Conservation (phyloP, 2,329 filamentous ascomycete species). For the Neobulgaria alba region DNA sequence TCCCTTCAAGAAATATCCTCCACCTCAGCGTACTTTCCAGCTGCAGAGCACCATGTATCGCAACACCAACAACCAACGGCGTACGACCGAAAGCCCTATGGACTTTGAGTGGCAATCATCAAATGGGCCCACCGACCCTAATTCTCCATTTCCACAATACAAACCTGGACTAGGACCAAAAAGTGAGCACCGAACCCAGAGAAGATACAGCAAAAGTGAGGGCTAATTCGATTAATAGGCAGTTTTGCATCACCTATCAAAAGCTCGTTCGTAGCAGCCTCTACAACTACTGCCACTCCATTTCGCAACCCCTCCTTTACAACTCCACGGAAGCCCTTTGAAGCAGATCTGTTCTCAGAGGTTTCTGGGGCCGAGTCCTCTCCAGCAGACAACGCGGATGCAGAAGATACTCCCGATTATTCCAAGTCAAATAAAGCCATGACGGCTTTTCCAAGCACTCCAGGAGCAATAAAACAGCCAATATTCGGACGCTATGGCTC, state of each 20-base stretch:
- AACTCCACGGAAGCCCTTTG: slow-evolving; percentile 50
- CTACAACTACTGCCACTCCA: slow-evolving; percentile 35
- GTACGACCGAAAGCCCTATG: slow-evolving; percentile 54
- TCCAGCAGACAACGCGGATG: slow-evolving; percentile 46
- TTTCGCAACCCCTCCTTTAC: slow-evolving; percentile 59
- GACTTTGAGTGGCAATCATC: slow-evolving; percentile 57
- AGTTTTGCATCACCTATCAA: slow-evolving; percentile 29
- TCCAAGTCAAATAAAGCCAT: slow-evolving; percentile 37
- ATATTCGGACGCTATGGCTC: slow-evolving; percentile 35
- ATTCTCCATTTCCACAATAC: slow-evolving; percentile 50
- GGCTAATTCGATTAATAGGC: slow-evolving; percentile 14
- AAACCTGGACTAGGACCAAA: slow-evolving; percentile 21
- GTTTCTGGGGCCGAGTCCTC: slow-evolving; percentile 51
- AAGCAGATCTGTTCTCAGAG: slow-evolving; percentile 46
- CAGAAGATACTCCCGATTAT: slow-evolving; percentile 39
- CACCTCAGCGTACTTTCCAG: neutral
- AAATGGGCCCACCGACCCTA: slow-evolving; percentile 47
- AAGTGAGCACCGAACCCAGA: slow-evolving; percentile 9
- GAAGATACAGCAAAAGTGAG: neutral
- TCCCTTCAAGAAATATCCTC: neutral
- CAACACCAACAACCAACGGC: slow-evolving; percentile 38
- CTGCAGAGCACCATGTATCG: slow-evolving; percentile 19
- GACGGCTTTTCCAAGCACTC: slow-evolving; percentile 40
- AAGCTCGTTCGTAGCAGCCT: slow-evolving; percentile 38
- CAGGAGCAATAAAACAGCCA: slow-evolving; percentile 36